Evolutionary conservation across 495 filamentous ascomycete genomes (phyloP), one percentile per base, ranked within the genome.

Genomic region (Aspergillus heteromorphus): DNA sequence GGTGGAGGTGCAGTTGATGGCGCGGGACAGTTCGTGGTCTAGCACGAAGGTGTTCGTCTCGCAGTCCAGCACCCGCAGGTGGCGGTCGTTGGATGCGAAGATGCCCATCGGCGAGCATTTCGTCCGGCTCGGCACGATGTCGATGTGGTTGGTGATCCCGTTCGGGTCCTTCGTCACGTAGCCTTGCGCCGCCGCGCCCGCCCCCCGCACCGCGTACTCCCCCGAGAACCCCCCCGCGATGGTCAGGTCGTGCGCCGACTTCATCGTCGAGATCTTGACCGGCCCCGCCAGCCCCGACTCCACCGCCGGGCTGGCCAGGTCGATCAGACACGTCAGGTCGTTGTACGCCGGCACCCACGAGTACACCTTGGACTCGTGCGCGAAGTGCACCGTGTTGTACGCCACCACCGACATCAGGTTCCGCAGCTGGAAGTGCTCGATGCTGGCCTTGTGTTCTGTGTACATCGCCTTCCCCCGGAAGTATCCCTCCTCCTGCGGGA

Each of bases 381-480:
- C 83, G 66, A 95, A 96, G 67, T 87, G 91, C 36, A 88, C 72
- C 45, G 89, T 84, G 45, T 87, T 87, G 40, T 85, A 84, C 9
- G 87, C 87, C 16, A 83, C 80, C 45, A 84, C 80, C 2, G 85
- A 85, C 54, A 97, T 76, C 1, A 93, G 70, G 65, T 96, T 92
- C 45, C 92, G 88, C 14, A 97, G 80, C 61, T 97, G 92, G 60
- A 95, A 96, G 68, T 97, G 92, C 31, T 87, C 74, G 20, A 92
- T 71, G 23, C 79, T 78, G 17, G 88, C 79, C 40, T 82, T 78
- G 23, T 80, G 78, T 31, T 73, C 69, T 3, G 87, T 82, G 53
- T 87, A 79, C 82, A 91, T 90, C 23, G 81, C 76, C 17, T 81
- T 80, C 57, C 87, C 93, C 14, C 78, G 74, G 69, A 89, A 92